Percentiles rank a stretch among this genome's conserved stretches.
Conservation (phyloP, 768 basidiomycete species). For the Trametes cubensis region DNA sequence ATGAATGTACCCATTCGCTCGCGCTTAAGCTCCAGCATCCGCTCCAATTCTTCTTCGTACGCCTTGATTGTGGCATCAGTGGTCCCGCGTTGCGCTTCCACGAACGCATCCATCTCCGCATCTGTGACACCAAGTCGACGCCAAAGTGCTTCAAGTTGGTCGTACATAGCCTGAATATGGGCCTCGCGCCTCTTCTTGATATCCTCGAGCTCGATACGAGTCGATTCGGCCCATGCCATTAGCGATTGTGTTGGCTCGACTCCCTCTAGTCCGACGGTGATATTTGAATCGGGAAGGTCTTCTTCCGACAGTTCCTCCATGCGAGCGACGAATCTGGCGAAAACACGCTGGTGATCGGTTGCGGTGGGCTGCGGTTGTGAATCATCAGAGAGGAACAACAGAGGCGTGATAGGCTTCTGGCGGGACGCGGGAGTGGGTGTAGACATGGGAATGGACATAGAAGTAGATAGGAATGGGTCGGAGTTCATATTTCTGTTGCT, state of each 20-base stretch:
- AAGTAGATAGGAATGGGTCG: constrained; percentile 42
- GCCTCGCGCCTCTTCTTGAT: constrained; percentile 75
- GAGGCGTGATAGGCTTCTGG: constrained; percentile 37
- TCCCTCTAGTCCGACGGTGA: constrained; percentile 62
- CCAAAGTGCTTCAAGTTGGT: constrained; percentile 92
- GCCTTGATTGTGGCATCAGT: constrained; percentile 75
- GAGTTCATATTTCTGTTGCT: constrained; percentile 28
- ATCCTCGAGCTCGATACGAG: constrained; percentile 64
- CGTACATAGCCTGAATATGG: constrained; percentile 92
- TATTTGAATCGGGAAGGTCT: constrained; percentile 40
- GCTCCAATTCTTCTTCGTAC: constrained; percentile 87
- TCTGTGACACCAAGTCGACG: constrained; percentile 79
- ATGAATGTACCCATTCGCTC: constrained; percentile 89
- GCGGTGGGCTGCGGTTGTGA: constrained; percentile 32
- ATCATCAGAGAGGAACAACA: constrained; percentile 37
- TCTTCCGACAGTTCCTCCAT: constrained; percentile 62
- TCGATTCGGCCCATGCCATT: constrained; percentile 67
- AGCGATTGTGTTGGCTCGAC: constrained; percentile 79
- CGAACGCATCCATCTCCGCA: constrained; percentile 86
- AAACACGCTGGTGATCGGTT: constrained; percentile 56
- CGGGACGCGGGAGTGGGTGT: constrained; percentile 40
- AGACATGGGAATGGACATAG: constrained; percentile 34
- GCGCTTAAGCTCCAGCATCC: constrained; percentile 87
- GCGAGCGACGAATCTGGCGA: constrained; percentile 63
- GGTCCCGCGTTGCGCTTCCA: constrained; percentile 82